A percentile compares a stretch with the other conserved stretches of the same genome.
phyloP scores from a whole-genome alignment of 2,329 filamentous ascomycete genomes.

The Knufia fluminis region DNA sequence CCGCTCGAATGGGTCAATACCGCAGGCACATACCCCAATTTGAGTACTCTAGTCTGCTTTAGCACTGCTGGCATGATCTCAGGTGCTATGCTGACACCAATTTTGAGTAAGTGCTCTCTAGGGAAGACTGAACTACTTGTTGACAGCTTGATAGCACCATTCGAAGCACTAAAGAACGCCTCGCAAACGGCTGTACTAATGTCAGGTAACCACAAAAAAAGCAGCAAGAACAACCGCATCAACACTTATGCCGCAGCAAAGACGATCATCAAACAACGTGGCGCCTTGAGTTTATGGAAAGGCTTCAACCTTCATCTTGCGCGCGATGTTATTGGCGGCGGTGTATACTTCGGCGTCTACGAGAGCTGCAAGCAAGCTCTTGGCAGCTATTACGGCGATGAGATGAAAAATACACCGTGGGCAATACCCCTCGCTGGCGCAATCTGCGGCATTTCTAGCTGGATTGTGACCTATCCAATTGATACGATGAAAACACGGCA shows the following conservation, averaged over 20 bases:
- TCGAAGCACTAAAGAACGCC: slow-evolving; percentile 41
- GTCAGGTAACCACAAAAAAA: slow-evolving; percentile 19
- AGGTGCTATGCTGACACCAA: slow-evolving; percentile 33
- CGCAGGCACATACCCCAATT: slow-evolving; percentile 33
- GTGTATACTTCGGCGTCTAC: slow-evolving; percentile 39
- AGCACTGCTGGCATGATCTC: slow-evolving; percentile 34
- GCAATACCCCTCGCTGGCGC: slow-evolving; percentile 38
- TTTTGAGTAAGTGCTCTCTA: slow-evolving; percentile 34
- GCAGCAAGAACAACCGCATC: slow-evolving; percentile 24
- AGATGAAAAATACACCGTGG: slow-evolving; percentile 34
- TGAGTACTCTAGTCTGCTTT: slow-evolving; percentile 35
- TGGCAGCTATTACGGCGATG: slow-evolving; percentile 35
- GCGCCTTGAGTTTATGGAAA: slow-evolving; percentile 36
- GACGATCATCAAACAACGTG: slow-evolving; percentile 36
- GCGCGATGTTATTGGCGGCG: slow-evolving; percentile 38
- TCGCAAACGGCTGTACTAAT: slow-evolving; percentile 41
- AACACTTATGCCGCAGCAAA: slow-evolving; percentile 34
- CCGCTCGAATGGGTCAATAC: slow-evolving; percentile 34
- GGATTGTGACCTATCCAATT: slow-evolving; percentile 40
- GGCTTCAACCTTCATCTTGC: slow-evolving; percentile 37
- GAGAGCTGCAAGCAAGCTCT: slow-evolving; percentile 40
- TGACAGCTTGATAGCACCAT: slow-evolving; percentile 29
- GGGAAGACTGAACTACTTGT: not conserved
- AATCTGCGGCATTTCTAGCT: slow-evolving; percentile 39
- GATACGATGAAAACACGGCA: slow-evolving; percentile 42